Percentiles rank a stretch among this genome's conserved stretches.
Conservation (phyloP, 2,329 filamentous ascomycete genomes). For the Coniochaeta sp. region DNA sequence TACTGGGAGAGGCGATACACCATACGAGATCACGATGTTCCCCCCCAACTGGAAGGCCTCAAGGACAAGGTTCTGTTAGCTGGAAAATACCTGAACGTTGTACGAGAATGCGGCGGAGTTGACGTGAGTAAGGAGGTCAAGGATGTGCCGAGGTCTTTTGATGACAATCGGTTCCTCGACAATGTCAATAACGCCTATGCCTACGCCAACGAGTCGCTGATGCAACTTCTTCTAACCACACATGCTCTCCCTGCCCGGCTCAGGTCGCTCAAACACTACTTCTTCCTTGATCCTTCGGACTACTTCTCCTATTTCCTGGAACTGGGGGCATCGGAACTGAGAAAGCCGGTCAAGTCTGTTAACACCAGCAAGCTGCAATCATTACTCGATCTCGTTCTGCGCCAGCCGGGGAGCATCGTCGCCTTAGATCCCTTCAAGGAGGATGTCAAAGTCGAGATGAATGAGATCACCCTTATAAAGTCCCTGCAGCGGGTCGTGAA, state of each 20-base stretch:
- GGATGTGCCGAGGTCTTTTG: constrained; percentile 87
- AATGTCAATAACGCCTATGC: constrained; percentile 95
- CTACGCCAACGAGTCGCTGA: constrained; percentile 87
- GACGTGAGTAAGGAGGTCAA: constrained; percentile 83
- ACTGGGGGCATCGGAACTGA: constrained; percentile 79
- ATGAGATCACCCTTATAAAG: constrained; percentile 85
- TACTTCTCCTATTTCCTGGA: constrained; percentile 99
- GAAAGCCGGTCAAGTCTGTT: constrained; percentile 80
- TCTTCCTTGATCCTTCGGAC: constrained; percentile 95
- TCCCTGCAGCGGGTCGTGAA: constrained; percentile 95
- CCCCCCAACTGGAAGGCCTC: constrained; percentile 82
- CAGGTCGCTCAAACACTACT: constrained; percentile 93
- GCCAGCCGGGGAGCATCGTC: constrained; percentile 92
- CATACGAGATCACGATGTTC: constrained; percentile 82
- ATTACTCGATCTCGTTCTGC: constrained; percentile 86
- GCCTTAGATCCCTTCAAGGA: constrained; percentile 96
- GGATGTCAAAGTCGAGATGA: constrained; percentile 96
- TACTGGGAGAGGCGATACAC: constrained; percentile 99
- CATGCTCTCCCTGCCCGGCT: constrained; percentile 84
- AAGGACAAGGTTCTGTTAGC: constrained; percentile 93
- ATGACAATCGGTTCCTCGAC: constrained; percentile 85
- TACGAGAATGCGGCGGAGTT: constrained; percentile 92
- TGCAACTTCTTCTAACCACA: constrained; percentile 85
- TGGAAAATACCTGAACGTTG: constrained; percentile 96
- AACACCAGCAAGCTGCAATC: constrained; percentile 93